A percentile compares a stretch with the other conserved stretches of the same genome.
phyloP scores from a whole-genome alignment of 1,284 basidiomycete genomes.

The Boletellus deceptivus region DNA sequence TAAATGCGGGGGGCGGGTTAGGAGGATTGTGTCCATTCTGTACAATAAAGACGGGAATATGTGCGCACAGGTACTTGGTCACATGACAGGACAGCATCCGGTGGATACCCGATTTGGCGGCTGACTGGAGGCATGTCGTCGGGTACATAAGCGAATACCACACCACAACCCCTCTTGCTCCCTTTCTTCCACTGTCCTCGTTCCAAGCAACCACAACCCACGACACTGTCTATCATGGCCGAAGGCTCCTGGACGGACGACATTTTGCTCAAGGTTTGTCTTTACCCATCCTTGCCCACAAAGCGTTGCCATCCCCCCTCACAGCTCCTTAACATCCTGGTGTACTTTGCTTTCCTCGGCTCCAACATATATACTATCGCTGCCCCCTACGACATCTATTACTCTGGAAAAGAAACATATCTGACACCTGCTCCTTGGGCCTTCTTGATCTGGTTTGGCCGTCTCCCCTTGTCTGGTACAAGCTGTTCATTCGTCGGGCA shows the following conservation, averaged over 20 bases:
- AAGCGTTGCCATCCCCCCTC: neutral
- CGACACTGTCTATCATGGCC: conserved; percentile 45
- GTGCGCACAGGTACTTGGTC: neutral
- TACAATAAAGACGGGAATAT: neutral
- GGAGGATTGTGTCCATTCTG: too few species aligned
- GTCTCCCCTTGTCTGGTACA: conserved; percentile 12
- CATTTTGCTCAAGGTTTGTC: conserved; percentile 72
- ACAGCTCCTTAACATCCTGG: conserved; percentile 75
- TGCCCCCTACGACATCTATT: conserved; percentile 67
- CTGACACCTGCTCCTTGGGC: conserved; percentile 88
- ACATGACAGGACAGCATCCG: neutral
- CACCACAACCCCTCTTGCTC: conserved; percentile 16
- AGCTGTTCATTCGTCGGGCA: conserved; percentile 30
- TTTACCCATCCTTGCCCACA: neutral
- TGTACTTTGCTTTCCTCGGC: conserved; percentile 81
- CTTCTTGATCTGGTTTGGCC: conserved; percentile 72
- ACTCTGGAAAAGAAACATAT: conserved; percentile 77
- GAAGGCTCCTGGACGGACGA: conserved; percentile 68
- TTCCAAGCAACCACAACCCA: neutral
- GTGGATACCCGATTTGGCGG: conserved; percentile 13
- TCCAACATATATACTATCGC: conserved; percentile 86
- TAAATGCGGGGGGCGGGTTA: too few species aligned
- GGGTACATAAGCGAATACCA: conserved; percentile 28
- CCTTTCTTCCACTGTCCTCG: conserved; percentile 9
- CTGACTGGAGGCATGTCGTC: conserved; percentile 22